These are phyloP conservation scores for Diaporthe vexans DNA, from an alignment of 2,329 filamentous ascomycete genomes.

Conservation along the genomic window DNA sequence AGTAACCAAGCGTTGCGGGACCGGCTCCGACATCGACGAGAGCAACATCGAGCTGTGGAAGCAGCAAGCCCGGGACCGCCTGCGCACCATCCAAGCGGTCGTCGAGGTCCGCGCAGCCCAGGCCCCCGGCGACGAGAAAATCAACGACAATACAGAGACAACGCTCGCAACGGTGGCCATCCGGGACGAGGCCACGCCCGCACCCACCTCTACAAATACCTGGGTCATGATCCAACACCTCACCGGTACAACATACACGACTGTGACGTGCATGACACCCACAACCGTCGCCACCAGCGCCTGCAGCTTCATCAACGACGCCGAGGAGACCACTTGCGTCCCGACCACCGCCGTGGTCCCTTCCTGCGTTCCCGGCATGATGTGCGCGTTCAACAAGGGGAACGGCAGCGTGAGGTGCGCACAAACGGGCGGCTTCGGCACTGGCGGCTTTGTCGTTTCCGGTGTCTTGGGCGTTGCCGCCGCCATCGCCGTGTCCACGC, in stretches of 20 bases:
- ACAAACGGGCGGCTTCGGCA: constrained; percentile 55
- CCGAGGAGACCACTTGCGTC: constrained; percentile 55
- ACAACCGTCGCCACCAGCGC: constrained; percentile 51
- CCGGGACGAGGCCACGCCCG: constrained; percentile 34
- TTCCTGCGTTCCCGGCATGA: constrained; percentile 58
- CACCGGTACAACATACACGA: constrained; percentile 46
- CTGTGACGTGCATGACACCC: constrained; percentile 54
- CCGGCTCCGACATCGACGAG: not conserved
- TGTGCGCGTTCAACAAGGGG: constrained; percentile 59
- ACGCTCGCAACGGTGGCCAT: constrained; percentile 14
- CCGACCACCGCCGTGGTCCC: constrained; percentile 51
- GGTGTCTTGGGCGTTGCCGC: constrained; percentile 61
- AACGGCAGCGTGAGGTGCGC: constrained; percentile 61
- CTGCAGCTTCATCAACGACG: constrained; percentile 56
- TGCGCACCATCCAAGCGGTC: not conserved
- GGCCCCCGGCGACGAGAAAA: constrained; percentile 43
- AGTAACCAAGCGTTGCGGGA: constrained; percentile 13
- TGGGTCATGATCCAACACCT: constrained; percentile 40
- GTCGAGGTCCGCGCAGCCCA: not conserved
- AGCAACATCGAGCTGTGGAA: constrained; percentile 14
- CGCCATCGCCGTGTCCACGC: constrained; percentile 53
- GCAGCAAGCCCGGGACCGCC: not conserved
- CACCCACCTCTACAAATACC: constrained; percentile 39
- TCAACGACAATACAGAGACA: constrained; percentile 26
- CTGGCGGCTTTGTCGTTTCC: constrained; percentile 62